Base-by-base conservation (phyloP, 345 rosid genomes). In the Durio zibethinus region DNA sequence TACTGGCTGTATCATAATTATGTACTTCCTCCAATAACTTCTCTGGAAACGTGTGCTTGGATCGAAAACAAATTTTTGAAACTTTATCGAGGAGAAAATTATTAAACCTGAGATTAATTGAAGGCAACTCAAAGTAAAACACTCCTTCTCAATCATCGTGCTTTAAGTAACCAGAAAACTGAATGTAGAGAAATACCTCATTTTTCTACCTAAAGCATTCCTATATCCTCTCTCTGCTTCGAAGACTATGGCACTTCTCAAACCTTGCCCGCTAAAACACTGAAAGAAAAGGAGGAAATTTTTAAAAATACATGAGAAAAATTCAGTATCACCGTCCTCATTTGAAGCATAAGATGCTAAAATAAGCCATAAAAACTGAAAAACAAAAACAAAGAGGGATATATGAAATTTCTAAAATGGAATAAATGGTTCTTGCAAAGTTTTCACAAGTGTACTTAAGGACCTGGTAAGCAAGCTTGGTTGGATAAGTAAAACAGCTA, bases 41-140 rank as follows among this genome's bases (percentile, higher is more conserved):
- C 15, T 86, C 85, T 1, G 87, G 71, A 71, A 82, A 84, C 29
- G 78, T 84, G 73, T 84, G 91, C 84, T 89, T 87, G 7, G 90
- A 87, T 11, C 94, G 84, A 79, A 29, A 83, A 78, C 82, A 80
- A 9, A 80, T 47, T 66, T 67, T 89, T 40, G 87, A 82, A 65
- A 76, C 54, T 68, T 68, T 68, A 68, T 68, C 3, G 21, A 68
- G 48, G 35, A 68, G 36, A 33, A 43, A 43, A 68, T 68, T 74
- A 84, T 84, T 81, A 69, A 85, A 84, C 91, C 93, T 86, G 86
- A 73, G 48, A 60, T 25, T 80, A 79, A 76, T 7, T 33, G 60
- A 43, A 67, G 31, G 25, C 65, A 56, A 77, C 40, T 40, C 38
- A 50, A 60, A 43, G 23, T 20, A 25, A 61, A 61, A 73, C 7